These are phyloP conservation scores for Zychaea mexicana DNA, from an alignment of 371 early-diverging fungal genomes.

Conservation along the genomic window DNA sequence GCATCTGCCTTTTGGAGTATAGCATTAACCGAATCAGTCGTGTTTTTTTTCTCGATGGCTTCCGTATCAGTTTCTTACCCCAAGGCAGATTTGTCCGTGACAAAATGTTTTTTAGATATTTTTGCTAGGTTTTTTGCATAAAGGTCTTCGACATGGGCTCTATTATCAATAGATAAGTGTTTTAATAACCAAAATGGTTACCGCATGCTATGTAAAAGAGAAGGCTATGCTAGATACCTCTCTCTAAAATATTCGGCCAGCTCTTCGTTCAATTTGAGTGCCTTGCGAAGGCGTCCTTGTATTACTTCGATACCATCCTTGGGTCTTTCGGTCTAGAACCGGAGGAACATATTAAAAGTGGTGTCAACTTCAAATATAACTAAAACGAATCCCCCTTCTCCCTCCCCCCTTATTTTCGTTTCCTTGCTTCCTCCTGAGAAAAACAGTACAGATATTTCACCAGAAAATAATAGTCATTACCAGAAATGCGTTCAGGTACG, in stretches of 20 bases:
- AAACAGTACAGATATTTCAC: not conserved
- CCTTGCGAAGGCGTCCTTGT: slow-evolving; percentile 50
- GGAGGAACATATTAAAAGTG: not conserved
- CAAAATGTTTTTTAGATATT: slow-evolving; percentile 50
- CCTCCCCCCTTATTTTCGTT: not conserved
- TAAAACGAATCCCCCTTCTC: too few relatives aligned
- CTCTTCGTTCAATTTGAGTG: slow-evolving; percentile 54
- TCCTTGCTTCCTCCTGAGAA: not conserved
- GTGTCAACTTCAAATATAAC: not conserved
- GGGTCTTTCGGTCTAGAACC: slow-evolving; percentile 29
- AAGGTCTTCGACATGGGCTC: slow-evolving; percentile 53
- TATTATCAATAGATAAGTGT: too few relatives aligned
- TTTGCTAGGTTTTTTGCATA: slow-evolving; percentile 55
- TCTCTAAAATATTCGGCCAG: slow-evolving; percentile 64
- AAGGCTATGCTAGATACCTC: too few relatives aligned
- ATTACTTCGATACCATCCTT: slow-evolving; percentile 53
- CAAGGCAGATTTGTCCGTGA: slow-evolving; percentile 46
- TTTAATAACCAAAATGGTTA: too few relatives aligned
- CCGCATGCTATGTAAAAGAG: too few relatives aligned
- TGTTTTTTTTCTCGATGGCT: not conserved
- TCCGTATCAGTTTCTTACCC: too few relatives aligned
- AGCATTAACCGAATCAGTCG: not conserved
- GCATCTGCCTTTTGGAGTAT: slow-evolving; percentile 12
- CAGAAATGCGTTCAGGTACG: slow-evolving; percentile 14
- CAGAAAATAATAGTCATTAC: not conserved